Evolutionary conservation across 225 moss, liverwort and hornwort genomes (phyloP).

Genomic region (Neckera pumila): DNA sequence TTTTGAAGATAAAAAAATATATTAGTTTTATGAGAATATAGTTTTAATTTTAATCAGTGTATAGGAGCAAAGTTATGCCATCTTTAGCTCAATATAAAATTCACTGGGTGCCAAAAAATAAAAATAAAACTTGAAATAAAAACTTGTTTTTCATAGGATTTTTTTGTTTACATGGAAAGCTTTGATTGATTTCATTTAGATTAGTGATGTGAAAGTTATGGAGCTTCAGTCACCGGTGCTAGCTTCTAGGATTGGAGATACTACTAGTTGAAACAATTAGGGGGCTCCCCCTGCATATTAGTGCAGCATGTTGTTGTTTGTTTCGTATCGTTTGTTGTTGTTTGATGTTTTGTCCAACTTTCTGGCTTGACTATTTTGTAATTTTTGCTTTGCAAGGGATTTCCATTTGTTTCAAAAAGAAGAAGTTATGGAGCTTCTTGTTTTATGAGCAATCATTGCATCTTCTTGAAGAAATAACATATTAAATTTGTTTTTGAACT

Average conservation of each 20-base stretch:
- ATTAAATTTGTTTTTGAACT: neutral
- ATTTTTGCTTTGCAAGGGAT: too few species aligned
- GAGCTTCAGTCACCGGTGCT: too few species aligned
- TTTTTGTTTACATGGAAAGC: neutral
- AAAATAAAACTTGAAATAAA: neutral
- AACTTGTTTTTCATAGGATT: fast-evolving
- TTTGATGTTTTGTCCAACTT: too few species aligned
- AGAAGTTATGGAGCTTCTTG: neutral
- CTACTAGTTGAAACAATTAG: too few species aligned
- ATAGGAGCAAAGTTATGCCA: neutral
- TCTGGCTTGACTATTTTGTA: too few species aligned
- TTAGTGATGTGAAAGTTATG: neutral
- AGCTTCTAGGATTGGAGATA: too few species aligned
- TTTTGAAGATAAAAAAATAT: neutral
- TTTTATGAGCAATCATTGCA: neutral
- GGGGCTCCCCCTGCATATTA: too few species aligned
- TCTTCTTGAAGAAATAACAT: neutral
- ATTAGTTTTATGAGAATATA: neutral
- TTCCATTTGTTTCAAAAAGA: too few species aligned
- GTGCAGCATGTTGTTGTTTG: too few species aligned
- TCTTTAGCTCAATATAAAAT: fast-evolving
- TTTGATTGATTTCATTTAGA: neutral
- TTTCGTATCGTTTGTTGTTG: too few species aligned
- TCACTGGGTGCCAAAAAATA: fast-evolving
- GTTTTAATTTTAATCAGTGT: neutral